A percentile compares a stretch with the other conserved stretches of the same genome.
Evolutionary conservation across 805 yeast genomes (phyloP).

Genomic region (Aciculoconidium aculeatum): DNA sequence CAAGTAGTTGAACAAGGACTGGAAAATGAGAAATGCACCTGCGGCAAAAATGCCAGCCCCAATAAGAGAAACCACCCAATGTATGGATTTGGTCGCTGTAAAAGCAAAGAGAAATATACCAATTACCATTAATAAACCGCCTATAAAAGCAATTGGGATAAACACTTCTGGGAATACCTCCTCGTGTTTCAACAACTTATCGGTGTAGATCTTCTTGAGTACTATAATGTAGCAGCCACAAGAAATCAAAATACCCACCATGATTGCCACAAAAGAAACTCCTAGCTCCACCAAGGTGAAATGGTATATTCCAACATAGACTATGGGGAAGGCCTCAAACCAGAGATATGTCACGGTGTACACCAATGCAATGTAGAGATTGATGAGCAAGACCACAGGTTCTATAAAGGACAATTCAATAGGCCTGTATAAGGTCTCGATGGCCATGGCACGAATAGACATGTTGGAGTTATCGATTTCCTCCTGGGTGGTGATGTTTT

Average conservation of each 20-base stretch:
- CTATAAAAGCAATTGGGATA: slow-evolving; percentile 17
- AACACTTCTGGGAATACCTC: slow-evolving; percentile 13
- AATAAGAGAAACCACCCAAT: slow-evolving; percentile 17
- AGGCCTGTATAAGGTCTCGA: slow-evolving; percentile 43
- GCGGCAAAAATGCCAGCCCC: slow-evolving; percentile 16
- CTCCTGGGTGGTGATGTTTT: slow-evolving; percentile 36
- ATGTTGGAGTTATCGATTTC: slow-evolving; percentile 25
- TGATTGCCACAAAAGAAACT: slow-evolving; percentile 39
- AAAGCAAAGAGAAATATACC: slow-evolving; percentile 18
- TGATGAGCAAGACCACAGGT: slow-evolving; percentile 51
- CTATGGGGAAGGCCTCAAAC: slow-evolving; percentile 60
- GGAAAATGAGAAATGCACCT: slow-evolving; percentile 37
- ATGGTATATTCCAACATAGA: slow-evolving; percentile 37
- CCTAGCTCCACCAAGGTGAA: slow-evolving; percentile 47
- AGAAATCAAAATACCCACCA: slow-evolving; percentile 36
- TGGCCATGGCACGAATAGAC: slow-evolving; percentile 14
- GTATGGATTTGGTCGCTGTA: slow-evolving; percentile 13
- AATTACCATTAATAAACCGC: slow-evolving; percentile 16
- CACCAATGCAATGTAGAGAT: slow-evolving; percentile 45
- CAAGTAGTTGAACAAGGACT: slow-evolving; percentile 45
- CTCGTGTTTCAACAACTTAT: slow-evolving; percentile 9
- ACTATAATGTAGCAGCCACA: slow-evolving; percentile 7
- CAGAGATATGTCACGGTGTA: slow-evolving; percentile 51
- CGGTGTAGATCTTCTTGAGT: slow-evolving; percentile 10
- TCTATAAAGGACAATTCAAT: slow-evolving; percentile 43